Conservation (phyloP, 257 asterid species). For the Parsonsia alboflavescens region DNA sequence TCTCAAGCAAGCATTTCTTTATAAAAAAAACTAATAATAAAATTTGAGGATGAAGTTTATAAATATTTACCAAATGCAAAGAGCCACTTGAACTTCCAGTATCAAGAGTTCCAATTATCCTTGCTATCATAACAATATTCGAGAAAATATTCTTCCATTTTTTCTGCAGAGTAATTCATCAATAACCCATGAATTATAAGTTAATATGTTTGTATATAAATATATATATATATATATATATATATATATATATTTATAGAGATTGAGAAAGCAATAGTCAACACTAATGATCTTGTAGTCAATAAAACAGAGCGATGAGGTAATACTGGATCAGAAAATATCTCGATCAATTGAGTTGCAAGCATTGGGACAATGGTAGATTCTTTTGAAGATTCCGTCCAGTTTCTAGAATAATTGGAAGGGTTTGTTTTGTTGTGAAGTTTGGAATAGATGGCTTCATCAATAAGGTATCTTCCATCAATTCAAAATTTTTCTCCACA, state of each 20-base stretch:
- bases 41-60: no score
- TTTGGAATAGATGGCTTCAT: constrained; percentile 48
- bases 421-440: constrained; percentile 36
- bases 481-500: constrained; percentile 44
- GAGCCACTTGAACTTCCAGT: constrained; percentile 42
- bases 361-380: constrained; percentile 51
- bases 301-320: background rate
- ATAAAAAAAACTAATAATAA: no score
- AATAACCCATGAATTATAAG: background rate
- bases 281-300: background rate
- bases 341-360: constrained; percentile 43
- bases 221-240: no score
- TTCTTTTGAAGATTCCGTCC: constrained; percentile 67
- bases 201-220: no score
- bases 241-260: no score
- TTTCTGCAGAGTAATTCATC: constrained; percentile 27
- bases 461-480: constrained; percentile 39
- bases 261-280: no score
- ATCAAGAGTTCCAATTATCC: constrained; percentile 42
- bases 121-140: constrained; percentile 46
- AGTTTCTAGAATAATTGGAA: constrained; percentile 32
- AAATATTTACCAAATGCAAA: constrained; percentile 38
- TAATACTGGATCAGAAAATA: constrained; percentile 52
- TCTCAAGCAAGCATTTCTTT: no score
- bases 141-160: constrained; percentile 64